These are phyloP conservation scores for Xylaria sp. DNA, from an alignment of 2,329 filamentous ascomycete genomes.

Conservation along the genomic window DNA sequence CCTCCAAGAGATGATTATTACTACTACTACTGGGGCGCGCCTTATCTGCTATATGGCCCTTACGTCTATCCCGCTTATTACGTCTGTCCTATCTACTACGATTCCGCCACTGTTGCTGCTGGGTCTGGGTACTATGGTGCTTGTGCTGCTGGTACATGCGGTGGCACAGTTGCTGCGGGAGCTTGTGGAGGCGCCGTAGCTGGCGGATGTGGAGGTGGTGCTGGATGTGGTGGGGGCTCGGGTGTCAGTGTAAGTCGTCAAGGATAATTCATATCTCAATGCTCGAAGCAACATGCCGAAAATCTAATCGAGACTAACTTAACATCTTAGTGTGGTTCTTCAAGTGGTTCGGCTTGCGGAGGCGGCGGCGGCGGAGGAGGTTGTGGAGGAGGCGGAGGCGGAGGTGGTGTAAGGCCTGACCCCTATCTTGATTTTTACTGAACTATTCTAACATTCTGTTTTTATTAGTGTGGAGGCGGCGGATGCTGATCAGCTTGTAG, in stretches of 20 bases:
- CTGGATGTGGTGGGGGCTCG: constrained; percentile 48
- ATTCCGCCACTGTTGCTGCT: constrained; percentile 47
- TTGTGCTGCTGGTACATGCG: constrained; percentile 62
- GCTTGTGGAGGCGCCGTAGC: constrained; percentile 48
- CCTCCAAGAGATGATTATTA: constrained; percentile 62
- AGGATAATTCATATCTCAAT: not conserved
- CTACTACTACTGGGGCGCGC: constrained; percentile 62
- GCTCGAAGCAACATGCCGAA: not conserved
- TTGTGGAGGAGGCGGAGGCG: constrained; percentile 29
- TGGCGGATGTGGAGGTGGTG: constrained; percentile 48
- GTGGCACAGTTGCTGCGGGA: constrained; percentile 51
- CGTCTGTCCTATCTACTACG: constrained; percentile 46
- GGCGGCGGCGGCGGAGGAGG: constrained; percentile 35
- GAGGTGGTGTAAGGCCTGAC: constrained; percentile 41
- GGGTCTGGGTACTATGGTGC: constrained; percentile 53
- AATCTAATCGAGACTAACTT: constrained; percentile 13
- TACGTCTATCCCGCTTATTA: constrained; percentile 55
- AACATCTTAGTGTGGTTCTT: constrained; percentile 36
- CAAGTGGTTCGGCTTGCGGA: constrained; percentile 45
- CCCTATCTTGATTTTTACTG: not conserved
- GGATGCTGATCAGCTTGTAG: constrained; percentile 12
- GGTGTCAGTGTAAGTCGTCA: constrained; percentile 35
- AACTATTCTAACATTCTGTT: constrained; percentile 9
- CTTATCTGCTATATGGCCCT: constrained; percentile 59
- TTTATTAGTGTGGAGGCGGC: constrained; percentile 38